Evolutionary conservation across 805 yeast species (phyloP), one percentile per base, ranked within the genome.

Genomic region (Millerozyma acaciae): DNA sequence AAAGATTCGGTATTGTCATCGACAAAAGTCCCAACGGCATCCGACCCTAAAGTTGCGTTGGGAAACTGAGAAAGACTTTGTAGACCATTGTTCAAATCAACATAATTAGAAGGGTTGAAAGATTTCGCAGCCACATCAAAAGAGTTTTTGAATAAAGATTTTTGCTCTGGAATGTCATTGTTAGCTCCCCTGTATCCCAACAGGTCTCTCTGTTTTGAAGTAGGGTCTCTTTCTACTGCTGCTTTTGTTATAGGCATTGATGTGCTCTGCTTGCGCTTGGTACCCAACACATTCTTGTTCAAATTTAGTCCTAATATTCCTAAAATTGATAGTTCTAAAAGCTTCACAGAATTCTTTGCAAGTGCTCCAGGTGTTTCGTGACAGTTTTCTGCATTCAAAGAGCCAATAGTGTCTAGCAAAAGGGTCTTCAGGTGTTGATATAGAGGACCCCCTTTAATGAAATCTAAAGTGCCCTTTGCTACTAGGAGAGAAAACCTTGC

Each of bases 391-490:
- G 53, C 45, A 43, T 65, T 74, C 37, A 82, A 57, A 30, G 71
- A 75, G 15, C 64, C 57, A 2, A 80, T 55, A 2, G 78, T 66
- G 19, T 63, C 71, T 14, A 65, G 55, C 29, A 87, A 57, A 30
- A 84, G 59, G 21, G 58, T 67, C 43, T 77, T 81, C 50, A 80
- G 76, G 32, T 80, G 87, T 49, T 77, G 84, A 50, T 80, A 78
- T 34, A 87, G 57, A 1, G 90, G 79, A 0, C 96, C 95, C 23
- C 88, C 87, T 51, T 85, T 77, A 2, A 85, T 78, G 51, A 84
- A 86, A 42, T 87, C 96, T 35, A 88, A 62, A 1, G 87, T 76
- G 10, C 94, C 88, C 32, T 76, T 76, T 0, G 88, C 86, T 17
- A 80, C 82, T 29, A 82, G 47, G 19, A 84, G 60, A 0, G 83